A percentile compares a stretch with the other conserved stretches of the same genome.
These are phyloP conservation scores for Carex arenaria DNA, from an alignment of 202 grass and related monocot species.

Conservation along the genomic window DNA sequence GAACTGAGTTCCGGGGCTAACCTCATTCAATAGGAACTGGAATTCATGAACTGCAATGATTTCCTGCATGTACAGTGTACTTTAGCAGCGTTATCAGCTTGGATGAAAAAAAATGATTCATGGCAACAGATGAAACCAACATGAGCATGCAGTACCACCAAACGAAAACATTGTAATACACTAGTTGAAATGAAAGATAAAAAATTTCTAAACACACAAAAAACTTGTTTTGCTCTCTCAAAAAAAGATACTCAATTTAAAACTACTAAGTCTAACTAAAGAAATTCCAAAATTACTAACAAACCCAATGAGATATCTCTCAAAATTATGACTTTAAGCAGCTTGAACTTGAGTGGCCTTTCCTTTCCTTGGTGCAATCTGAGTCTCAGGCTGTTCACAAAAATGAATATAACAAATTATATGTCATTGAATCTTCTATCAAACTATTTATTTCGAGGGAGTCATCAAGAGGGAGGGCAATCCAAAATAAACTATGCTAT, in stretches of 20 bases:
- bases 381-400: conserved; percentile 22
- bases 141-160: neutral
- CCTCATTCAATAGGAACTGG: neutral
- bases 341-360: conserved; percentile 14
- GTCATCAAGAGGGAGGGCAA: neutral
- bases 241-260: neutral
- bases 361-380: conserved; percentile 20
- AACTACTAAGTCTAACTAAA: conserved; percentile 3
- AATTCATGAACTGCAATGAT: neutral
- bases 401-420: neutral
- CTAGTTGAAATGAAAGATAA: neutral
- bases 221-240: neutral
- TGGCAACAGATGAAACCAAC: neutral
- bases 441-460: neutral
- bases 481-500: neutral
- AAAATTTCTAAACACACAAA: neutral
- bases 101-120: neutral
- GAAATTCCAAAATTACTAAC: conserved; percentile 1
- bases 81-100: neutral
- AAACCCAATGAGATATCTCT: neutral
- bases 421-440: neutral
- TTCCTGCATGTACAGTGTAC: no score
- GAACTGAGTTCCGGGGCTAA: neutral
- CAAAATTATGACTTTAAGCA: neutral
- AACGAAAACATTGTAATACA: neutral